phyloP scores from a whole-genome alignment of 805 yeast species.

The Yamadazyma endophytica region DNA sequence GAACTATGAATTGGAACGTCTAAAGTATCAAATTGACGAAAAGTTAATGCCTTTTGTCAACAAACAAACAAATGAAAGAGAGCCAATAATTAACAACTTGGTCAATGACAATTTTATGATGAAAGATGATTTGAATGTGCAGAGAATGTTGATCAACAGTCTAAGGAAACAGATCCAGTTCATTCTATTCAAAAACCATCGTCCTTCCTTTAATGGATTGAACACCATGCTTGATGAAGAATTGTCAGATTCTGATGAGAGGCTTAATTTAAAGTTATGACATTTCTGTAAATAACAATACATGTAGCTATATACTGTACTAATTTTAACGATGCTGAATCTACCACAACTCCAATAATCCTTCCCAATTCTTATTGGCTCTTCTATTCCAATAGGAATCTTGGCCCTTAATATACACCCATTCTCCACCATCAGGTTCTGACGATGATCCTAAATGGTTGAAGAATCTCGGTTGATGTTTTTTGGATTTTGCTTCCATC shows the following conservation, averaged over 20 bases:
- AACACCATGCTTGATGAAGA: slow-evolving; percentile 14
- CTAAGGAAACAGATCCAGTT: slow-evolving; percentile 50
- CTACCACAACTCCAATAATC: slow-evolving; percentile 54
- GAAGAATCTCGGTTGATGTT: slow-evolving; percentile 64
- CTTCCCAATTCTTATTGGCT: slow-evolving; percentile 57
- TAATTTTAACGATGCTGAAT: not conserved
- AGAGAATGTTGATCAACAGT: slow-evolving; percentile 40
- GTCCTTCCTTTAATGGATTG: slow-evolving; percentile 14
- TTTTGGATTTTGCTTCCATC: slow-evolving; percentile 40
- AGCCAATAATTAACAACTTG: slow-evolving; percentile 25
- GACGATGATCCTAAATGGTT: slow-evolving; percentile 31
- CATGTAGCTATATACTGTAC: not conserved
- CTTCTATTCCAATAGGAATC: slow-evolving; percentile 80
- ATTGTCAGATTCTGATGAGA: slow-evolving; percentile 30
- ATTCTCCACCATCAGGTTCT: slow-evolving; percentile 41
- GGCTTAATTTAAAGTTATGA: slow-evolving; percentile 28
- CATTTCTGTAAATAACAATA: not conserved
- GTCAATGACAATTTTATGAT: slow-evolving; percentile 35
- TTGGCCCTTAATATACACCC: slow-evolving; percentile 55
- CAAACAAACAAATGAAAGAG: slow-evolving; percentile 21
- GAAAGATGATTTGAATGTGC: slow-evolving; percentile 45
- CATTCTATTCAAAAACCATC: slow-evolving; percentile 39
- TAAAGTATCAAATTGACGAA: slow-evolving; percentile 40
- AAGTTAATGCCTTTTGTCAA: slow-evolving; percentile 31
- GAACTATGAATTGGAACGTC: slow-evolving; percentile 40